phyloP scores from a whole-genome alignment of 129 eudicot genomes.

The Escallonia rubra region DNA sequence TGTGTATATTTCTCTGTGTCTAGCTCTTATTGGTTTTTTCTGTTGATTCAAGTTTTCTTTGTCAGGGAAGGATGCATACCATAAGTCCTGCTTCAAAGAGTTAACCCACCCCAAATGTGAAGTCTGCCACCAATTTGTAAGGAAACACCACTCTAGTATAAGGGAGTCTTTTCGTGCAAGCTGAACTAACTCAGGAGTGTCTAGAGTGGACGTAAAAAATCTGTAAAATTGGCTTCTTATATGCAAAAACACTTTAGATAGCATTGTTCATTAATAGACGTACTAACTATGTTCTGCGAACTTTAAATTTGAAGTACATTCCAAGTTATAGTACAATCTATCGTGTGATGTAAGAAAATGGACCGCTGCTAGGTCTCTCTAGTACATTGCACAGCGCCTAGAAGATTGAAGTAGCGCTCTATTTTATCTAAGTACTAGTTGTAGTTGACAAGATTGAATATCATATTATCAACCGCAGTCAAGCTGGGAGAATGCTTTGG shows the following conservation, averaged over 20 bases:
- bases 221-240: background rate
- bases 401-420: background rate
- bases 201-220: background rate
- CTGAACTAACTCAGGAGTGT: too few relatives aligned
- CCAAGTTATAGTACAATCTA: too few relatives aligned
- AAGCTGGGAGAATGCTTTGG: background rate
- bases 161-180: constrained; percentile 5
- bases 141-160: constrained; percentile 5
- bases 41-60: constrained; percentile 84
- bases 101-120: constrained; percentile 91
- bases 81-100: constrained; percentile 94
- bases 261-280: too few relatives aligned
- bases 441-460: background rate
- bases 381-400: background rate
- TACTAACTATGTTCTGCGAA: too few relatives aligned
- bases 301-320: too few relatives aligned
- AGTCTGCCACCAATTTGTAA: constrained; percentile 95
- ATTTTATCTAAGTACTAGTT: background rate
- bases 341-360: background rate
- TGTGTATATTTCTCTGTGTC: background rate
- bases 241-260: too few relatives aligned
- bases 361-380: background rate
- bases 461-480: background rate
- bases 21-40: constrained; percentile 40
- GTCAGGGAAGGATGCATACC: constrained; percentile 92